Evolutionary conservation across 805 yeast species (phyloP), one percentile per base, ranked within the genome.

Genomic region (Monosporozyma siamensis): DNA sequence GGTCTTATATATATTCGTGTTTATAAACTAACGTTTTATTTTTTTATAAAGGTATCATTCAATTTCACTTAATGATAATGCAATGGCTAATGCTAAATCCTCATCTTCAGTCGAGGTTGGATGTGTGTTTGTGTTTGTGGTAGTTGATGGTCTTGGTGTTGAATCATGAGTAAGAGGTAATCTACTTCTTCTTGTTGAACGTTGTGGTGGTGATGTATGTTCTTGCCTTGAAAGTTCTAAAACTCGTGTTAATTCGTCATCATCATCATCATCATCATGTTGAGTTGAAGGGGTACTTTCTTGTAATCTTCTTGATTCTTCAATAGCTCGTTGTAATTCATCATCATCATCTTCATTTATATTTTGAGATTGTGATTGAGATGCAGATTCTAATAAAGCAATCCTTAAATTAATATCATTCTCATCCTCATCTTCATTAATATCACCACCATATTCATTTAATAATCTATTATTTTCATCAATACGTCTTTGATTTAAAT

Each of bases 11-110:
- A 30, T 29, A 17, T 30, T 27, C 25, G 21, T 39, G 17, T 18
- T 17, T 30, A 31, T 39, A 24, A 20, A n/a, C n/a, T 14, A 31
- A 17, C 17, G 10, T 15, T 10, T 31, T 31, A 17, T 31, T 18
- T 17, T n/a, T 32, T n/a, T n/a, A n/a, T n/a, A n/a, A n/a, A n/a
- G n/a, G n/a, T n/a, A n/a, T n/a, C n/a, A 32, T 18, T 47, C 47
- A 38, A 57, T 43, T 44, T 60, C 62, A 41, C 63, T 56, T 37
- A 61, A 39, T 6, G 66, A 63, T 35, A 63, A 44, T 14, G 65
- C 63, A 20, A 58, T 49, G 3, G 65, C 67, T 32, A 63, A 45
- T 34, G 53, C 61, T 32, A 63, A 42, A 20, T 55, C 63, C 41
- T 56, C 63, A 32, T 59, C 61, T 10, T 44, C 47, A 20, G 6